Evolutionary conservation across 1,284 basidiomycete species (phyloP).

Genomic region (Violaceomyces palustris): DNA sequence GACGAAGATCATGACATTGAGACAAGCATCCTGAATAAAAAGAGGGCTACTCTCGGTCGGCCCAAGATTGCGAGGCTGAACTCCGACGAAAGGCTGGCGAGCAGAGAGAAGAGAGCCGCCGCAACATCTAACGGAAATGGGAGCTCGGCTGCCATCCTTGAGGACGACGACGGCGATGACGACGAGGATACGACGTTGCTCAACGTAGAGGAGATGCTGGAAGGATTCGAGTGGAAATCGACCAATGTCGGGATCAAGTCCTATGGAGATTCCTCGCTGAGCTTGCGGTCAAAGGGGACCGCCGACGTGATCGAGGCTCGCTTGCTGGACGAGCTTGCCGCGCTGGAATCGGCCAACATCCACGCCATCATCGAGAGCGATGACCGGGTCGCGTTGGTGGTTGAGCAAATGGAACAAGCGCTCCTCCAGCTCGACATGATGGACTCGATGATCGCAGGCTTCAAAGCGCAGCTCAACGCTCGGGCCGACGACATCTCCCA

Average conservation of each 20-base stretch:
- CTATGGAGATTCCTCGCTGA: too few relatives aligned
- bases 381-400: slow-evolving; percentile 73
- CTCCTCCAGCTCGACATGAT: slow-evolving; percentile 78
- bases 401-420: slow-evolving; percentile 82
- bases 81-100: too few relatives aligned
- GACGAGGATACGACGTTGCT: slow-evolving; percentile 46
- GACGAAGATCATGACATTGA: too few relatives aligned
- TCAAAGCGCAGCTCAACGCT: slow-evolving; percentile 47
- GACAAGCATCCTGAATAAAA: too few relatives aligned
- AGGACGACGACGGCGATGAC: slow-evolving; percentile 16
- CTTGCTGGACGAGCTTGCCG: slow-evolving; percentile 46
- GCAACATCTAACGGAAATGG: not conserved
- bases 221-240: slow-evolving; percentile 82
- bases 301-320: slow-evolving; percentile 51
- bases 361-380: slow-evolving; percentile 93
- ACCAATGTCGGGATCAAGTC: slow-evolving; percentile 7
- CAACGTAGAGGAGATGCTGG: slow-evolving; percentile 87
- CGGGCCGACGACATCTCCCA: slow-evolving; percentile 74
- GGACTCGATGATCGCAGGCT: slow-evolving; percentile 51
- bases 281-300: too few relatives aligned
- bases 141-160: too few relatives aligned
- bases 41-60: slow-evolving; percentile 17
- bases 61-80: slow-evolving; percentile 16
- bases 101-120: slow-evolving; percentile 3
- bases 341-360: slow-evolving; percentile 67